These are phyloP conservation scores for Geranium rotundifolium DNA, from an alignment of 345 rosid species.

Conservation along the genomic window DNA sequence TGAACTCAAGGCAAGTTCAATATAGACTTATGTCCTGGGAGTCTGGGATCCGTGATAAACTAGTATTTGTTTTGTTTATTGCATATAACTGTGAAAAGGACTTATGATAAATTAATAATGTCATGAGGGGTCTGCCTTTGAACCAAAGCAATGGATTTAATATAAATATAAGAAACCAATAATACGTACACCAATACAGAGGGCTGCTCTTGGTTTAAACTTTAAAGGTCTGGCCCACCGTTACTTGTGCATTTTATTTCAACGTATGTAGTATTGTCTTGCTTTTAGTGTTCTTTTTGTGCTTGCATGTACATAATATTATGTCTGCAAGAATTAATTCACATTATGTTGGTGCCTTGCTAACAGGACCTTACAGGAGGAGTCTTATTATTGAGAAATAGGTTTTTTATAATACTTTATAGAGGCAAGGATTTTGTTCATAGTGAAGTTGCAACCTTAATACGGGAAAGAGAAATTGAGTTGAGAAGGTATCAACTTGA, in stretches of 20 bases:
- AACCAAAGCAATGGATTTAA: too few species aligned
- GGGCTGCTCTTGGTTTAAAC: too few species aligned
- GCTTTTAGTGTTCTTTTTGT: too few species aligned
- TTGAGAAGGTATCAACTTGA: conserved; percentile 39
- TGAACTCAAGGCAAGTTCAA: conserved; percentile 58
- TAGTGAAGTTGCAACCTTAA: conserved; percentile 34
- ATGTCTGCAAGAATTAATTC: background rate
- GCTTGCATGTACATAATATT: too few species aligned
- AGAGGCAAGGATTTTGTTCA: conserved; percentile 84
- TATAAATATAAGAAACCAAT: too few species aligned
- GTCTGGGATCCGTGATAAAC: too few species aligned
- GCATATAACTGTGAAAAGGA: background rate
- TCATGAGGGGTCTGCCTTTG: too few species aligned
- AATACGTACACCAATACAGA: too few species aligned
- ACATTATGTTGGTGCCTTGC: conserved; percentile 1
- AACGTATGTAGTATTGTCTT: too few species aligned
- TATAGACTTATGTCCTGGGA: background rate
- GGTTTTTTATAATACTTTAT: conserved; percentile 55
- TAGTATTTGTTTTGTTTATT: too few species aligned
- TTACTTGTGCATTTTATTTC: too few species aligned
- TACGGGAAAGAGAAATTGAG: conserved; percentile 52
- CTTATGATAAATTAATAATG: background rate
- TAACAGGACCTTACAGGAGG: conserved; percentile 76
- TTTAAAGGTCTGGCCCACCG: too few species aligned
- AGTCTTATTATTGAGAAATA: conserved; percentile 58